Base-by-base conservation (phyloP, 2,329 filamentous ascomycete genomes). In the Cladosporium sp. region DNA sequence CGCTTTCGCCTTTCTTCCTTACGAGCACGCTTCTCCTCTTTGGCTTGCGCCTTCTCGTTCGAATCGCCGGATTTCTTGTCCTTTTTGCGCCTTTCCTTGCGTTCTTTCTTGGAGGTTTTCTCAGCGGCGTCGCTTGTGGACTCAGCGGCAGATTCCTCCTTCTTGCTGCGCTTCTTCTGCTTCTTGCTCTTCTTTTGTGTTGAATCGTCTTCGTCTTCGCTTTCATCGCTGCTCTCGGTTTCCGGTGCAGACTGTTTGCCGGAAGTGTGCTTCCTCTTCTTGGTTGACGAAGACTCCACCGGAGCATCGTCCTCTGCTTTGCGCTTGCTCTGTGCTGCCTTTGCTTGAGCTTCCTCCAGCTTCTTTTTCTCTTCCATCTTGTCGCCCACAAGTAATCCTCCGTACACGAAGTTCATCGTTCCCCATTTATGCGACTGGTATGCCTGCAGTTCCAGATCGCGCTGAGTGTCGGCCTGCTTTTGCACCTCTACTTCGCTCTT, bases 321-420 rank as follows among this genome's bases (percentile, higher is more conserved):
- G 27, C 45, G 45, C 45, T 48, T 48, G 25, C 36, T 27, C 36
- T 39, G 25, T n/a, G 18, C 12, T 7, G 30, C 38, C 6, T 48
- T 43, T 20, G 33, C 18, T 16, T 39, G 35, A 12, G 35, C 39
- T 1, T 53, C 41, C 8, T 47, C 43, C 7, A 43, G 32, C 27
- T 25, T 32, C 32, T 45, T 38, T 11, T 43, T 25, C 50, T 61
- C 64, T 57, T 78, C 70, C 50, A 77, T 72, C 62, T 78, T 77
- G 53, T 82, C 79, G 11, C 80, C 80, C 4, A 80, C 75, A 55
- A 85, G 63, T 50, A 90, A 78, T 0, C 92, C 93, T n/a, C 89
- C 93, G 52, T 78, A 83, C 19, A 98, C 85, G 68, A 98, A 98
- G 42, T 84, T 81, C 76, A 95, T 88, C 8, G 79, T 76, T 1